A percentile compares a stretch with the other conserved stretches of the same genome.
Conservation (phyloP, 257 asterid genomes). For the Pogostemon cablin region DNA sequence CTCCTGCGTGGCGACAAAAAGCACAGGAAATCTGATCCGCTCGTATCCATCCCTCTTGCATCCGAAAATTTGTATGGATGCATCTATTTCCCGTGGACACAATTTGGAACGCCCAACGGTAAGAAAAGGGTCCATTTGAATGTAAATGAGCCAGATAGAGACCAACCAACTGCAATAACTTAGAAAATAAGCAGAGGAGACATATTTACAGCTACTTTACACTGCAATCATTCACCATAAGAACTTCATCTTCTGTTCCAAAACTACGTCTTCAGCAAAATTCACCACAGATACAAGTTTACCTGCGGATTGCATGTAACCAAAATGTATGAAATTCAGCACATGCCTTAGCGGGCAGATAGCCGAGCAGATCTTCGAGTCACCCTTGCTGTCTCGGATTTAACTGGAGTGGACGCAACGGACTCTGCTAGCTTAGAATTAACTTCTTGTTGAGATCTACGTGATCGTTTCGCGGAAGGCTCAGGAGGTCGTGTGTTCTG, state of each 20-base stretch:
- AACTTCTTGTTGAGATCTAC: conserved; percentile 33
- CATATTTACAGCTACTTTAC: background rate
- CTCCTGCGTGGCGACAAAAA: too few relatives aligned
- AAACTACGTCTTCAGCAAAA: background rate
- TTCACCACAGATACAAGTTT: background rate
- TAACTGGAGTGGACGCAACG: conserved; percentile 26
- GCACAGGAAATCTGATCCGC: too few relatives aligned
- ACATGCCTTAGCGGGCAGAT: conserved; percentile 33
- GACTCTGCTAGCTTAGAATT: conserved; percentile 31
- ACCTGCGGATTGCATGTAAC: background rate
- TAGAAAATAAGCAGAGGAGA: background rate
- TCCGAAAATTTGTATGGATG: too few relatives aligned
- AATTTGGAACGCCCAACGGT: too few relatives aligned
- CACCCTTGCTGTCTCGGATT: conserved; percentile 38
- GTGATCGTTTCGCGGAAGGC: conserved; percentile 36
- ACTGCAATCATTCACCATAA: background rate
- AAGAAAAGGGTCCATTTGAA: too few relatives aligned
- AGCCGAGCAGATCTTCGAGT: conserved; percentile 59
- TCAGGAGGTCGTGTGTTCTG: conserved; percentile 16
- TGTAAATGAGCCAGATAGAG: too few relatives aligned
- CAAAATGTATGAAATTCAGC: conserved; percentile 4
- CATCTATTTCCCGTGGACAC: too few relatives aligned
- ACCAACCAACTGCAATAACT: too few relatives aligned
- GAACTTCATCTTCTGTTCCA: background rate
- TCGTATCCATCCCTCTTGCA: too few relatives aligned